Evolutionary conservation across 495 filamentous ascomycete genomes (phyloP).

Genomic region (Aspergillus incahuasiensis): DNA sequence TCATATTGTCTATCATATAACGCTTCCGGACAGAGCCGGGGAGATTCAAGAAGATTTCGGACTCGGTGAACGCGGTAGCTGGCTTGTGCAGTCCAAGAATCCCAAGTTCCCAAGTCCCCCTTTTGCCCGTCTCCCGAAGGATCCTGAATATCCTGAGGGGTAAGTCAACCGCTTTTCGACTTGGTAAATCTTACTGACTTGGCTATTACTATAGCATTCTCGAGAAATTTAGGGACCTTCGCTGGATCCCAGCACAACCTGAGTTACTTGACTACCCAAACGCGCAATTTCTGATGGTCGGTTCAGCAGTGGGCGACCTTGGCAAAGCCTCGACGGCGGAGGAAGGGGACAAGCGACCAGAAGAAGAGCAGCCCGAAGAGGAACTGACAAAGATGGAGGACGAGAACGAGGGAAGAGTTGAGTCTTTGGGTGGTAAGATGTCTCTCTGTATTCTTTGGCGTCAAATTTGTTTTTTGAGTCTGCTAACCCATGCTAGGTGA

Average conservation of each 20-base stretch:
- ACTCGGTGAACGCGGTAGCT: constrained; percentile 65
- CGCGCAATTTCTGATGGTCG: constrained; percentile 78
- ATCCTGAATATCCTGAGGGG: constrained; percentile 69
- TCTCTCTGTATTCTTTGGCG: background rate
- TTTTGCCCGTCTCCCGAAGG: constrained; percentile 57
- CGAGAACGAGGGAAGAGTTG: constrained; percentile 57
- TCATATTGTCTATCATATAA: constrained; percentile 79
- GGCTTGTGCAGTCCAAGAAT: constrained; percentile 76
- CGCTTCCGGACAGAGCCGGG: constrained; percentile 65
- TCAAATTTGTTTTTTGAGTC: background rate
- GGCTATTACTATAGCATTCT: constrained; percentile 35
- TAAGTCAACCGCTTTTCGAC: constrained; percentile 32
- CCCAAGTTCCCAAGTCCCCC: constrained; percentile 63
- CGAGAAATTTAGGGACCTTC: constrained; percentile 66
- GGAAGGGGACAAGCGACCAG: constrained; percentile 50
- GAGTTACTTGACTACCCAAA: constrained; percentile 75
- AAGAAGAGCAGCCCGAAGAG: constrained; percentile 56
- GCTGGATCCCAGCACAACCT: constrained; percentile 71
- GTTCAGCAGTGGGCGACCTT: constrained; percentile 58
- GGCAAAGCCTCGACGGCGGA: constrained; percentile 59
- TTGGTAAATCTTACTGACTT: background rate
- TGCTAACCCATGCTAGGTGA: constrained; percentile 32
- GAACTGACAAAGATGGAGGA: constrained; percentile 56
- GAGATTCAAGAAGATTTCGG: constrained; percentile 77
- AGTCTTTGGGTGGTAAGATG: constrained; percentile 49